Evolutionary conservation across 140 eudicot genomes (phyloP).

Genomic region (Flaveria floridana): DNA sequence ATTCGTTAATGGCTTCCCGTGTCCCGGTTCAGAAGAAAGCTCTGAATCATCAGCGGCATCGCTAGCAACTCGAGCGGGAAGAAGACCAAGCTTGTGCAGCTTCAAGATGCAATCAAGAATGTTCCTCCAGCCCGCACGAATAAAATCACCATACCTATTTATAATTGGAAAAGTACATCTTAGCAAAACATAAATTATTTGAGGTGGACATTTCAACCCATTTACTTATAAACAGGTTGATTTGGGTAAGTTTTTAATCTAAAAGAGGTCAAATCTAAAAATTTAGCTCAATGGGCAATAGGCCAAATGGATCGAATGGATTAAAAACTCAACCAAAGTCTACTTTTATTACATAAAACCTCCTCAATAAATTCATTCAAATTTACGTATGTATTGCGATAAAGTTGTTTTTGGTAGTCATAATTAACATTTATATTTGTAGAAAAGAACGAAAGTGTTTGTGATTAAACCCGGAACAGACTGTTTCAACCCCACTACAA

Average conservation of each 20-base stretch:
- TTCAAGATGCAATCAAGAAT: constrained; percentile 80
- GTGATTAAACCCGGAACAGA: constrained; percentile 5
- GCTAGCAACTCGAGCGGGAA: constrained; percentile 95
- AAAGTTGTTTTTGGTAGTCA: not conserved
- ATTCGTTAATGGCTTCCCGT: constrained; percentile 65
- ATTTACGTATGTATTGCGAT: not conserved
- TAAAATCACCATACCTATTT: constrained; percentile 67
- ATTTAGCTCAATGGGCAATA: not conserved
- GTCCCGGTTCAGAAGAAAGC: constrained; percentile 63
- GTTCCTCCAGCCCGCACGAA: constrained; percentile 94
- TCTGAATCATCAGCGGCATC: constrained; percentile 98
- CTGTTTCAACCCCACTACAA: not conserved
- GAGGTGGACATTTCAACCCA: not conserved
- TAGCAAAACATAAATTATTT: constrained; percentile 19
- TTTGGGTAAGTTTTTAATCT: not conserved
- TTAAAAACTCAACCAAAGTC: constrained; percentile 16
- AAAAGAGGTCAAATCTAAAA: not conserved
- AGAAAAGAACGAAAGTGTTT: not conserved
- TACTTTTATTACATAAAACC: not conserved
- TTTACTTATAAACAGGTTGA: not conserved
- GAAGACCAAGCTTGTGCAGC: constrained; percentile 95
- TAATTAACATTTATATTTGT: not conserved
- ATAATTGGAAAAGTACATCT: constrained; percentile 10
- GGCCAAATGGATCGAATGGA: not conserved
- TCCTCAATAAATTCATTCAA: constrained; percentile 7